Evolutionary conservation across 345 rosid species (phyloP).

Genomic region (Kernera saxatilis): DNA sequence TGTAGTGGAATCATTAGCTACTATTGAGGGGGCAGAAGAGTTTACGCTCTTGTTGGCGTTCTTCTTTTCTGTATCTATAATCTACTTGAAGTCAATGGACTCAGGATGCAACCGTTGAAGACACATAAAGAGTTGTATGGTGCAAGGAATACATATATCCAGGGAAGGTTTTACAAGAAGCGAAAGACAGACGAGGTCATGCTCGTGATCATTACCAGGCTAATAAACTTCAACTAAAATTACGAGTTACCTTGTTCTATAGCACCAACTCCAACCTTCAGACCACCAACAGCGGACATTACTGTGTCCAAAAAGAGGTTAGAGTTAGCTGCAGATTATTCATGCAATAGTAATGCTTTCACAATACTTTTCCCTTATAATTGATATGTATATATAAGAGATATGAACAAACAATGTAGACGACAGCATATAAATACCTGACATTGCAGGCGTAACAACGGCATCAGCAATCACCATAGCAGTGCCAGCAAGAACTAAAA

Average conservation of each 20-base stretch:
- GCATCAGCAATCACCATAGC: constrained; percentile 98
- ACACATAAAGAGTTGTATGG: background rate
- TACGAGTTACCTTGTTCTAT: constrained; percentile 57
- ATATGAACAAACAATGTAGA: too few species aligned
- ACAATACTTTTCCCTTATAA: background rate
- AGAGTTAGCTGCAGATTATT: background rate
- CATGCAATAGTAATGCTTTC: background rate
- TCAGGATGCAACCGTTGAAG: constrained; percentile 8
- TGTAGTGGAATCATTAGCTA: background rate
- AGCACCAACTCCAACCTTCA: constrained; percentile 68
- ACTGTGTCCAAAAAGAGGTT: constrained; percentile 50
- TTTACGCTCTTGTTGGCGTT: background rate
- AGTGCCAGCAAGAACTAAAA: constrained; percentile 92
- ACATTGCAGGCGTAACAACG: constrained; percentile 96
- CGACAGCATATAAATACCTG: too few species aligned
- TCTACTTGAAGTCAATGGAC: background rate
- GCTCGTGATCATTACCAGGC: background rate
- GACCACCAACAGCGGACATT: constrained; percentile 93
- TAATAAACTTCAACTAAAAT: background rate
- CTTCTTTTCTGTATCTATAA: background rate
- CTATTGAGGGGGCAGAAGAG: background rate
- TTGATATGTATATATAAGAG: too few species aligned
- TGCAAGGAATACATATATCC: background rate
- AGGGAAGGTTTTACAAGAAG: background rate
- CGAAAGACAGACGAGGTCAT: constrained; percentile 1